A percentile compares a stretch with the other conserved stretches of the same genome.
phyloP scores from a whole-genome alignment of 805 yeast species.

The Kockiozyma suomiensis region DNA sequence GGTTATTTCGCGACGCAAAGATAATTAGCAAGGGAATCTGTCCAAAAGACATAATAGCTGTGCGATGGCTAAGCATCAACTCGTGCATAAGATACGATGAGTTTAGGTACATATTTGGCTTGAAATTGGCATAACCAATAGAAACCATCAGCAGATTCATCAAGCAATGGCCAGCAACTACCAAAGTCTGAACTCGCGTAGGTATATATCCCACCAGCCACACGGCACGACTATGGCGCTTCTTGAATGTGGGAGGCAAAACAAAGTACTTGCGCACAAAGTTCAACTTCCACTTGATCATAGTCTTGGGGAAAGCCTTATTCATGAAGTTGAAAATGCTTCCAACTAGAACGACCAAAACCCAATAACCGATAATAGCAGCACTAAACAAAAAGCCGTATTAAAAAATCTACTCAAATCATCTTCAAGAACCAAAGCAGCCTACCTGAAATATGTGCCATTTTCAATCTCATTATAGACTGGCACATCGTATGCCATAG shows the following conservation, averaged over 20 bases:
- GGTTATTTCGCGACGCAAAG: slow-evolving; percentile 74
- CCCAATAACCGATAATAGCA: slow-evolving; percentile 12
- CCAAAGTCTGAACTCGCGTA: slow-evolving; percentile 16
- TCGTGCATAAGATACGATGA: not conserved
- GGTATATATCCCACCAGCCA: slow-evolving; percentile 18
- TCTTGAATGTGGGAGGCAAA: slow-evolving; percentile 11
- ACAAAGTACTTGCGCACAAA: slow-evolving; percentile 13
- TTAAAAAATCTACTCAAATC: no score
- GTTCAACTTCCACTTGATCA: not conserved
- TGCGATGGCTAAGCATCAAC: slow-evolving; percentile 7
- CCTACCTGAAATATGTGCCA: slow-evolving; percentile 11
- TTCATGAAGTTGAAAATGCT: not conserved
- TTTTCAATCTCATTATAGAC: not conserved
- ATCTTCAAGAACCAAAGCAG: no score
- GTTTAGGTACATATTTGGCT: not conserved
- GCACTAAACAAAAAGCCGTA: slow-evolving; percentile 40
- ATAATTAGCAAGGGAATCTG: slow-evolving; percentile 58
- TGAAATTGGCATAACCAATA: not conserved
- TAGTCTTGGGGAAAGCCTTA: slow-evolving; percentile 1
- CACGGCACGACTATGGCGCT: slow-evolving; percentile 11
- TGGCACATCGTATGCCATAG: not conserved
- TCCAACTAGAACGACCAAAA: slow-evolving; percentile 4
- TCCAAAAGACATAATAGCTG: slow-evolving; percentile 38
- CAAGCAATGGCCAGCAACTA: slow-evolving; percentile 1
- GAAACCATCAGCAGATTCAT: slow-evolving; percentile 9